Evolutionary conservation across 108 stramenopile genomes (phyloP).

Genomic region (Nitzschia palea): DNA sequence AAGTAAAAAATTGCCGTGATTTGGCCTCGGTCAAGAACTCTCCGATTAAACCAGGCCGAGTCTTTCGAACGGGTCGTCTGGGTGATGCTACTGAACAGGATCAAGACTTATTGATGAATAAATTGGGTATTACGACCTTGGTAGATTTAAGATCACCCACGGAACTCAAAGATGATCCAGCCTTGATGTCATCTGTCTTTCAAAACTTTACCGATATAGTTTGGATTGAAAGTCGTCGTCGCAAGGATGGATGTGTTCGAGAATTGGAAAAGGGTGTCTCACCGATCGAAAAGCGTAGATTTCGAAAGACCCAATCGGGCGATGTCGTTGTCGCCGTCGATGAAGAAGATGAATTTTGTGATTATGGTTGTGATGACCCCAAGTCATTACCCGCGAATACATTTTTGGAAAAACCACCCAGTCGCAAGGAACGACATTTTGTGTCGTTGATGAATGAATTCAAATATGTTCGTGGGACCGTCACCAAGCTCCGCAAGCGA

Average conservation of each 20-base stretch:
- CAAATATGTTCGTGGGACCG: conserved; percentile 87
- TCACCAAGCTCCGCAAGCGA: conserved; percentile 79
- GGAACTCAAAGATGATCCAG: conserved; percentile 81
- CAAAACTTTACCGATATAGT: conserved; percentile 72
- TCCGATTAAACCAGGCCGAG: conserved; percentile 63
- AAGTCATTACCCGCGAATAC: conserved; percentile 26
- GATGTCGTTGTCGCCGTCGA: conserved; percentile 17
- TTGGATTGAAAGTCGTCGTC: conserved; percentile 57
- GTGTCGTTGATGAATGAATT: conserved; percentile 91
- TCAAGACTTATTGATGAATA: conserved; percentile 56
- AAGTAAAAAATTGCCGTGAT: conserved; percentile 92
- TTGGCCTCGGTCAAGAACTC: conserved; percentile 65
- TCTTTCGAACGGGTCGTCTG: conserved; percentile 84
- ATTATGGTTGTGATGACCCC: conserved; percentile 57
- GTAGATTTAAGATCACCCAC: conserved; percentile 86
- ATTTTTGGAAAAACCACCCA: conserved; percentile 10
- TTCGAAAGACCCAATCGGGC: conserved; percentile 32
- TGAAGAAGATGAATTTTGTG: conserved; percentile 57
- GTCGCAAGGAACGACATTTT: conserved; percentile 89
- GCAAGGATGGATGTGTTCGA: conserved; percentile 63
- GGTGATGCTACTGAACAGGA: conserved; percentile 84
- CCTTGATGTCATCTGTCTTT: conserved; percentile 70
- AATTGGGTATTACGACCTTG: conserved; percentile 70
- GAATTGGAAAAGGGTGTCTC: conserved; percentile 51
- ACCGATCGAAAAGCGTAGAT: conserved; percentile 37